Evolutionary conservation across 352 stramenopile genomes (phyloP).

Genomic region (Peronospora farinosa): DNA sequence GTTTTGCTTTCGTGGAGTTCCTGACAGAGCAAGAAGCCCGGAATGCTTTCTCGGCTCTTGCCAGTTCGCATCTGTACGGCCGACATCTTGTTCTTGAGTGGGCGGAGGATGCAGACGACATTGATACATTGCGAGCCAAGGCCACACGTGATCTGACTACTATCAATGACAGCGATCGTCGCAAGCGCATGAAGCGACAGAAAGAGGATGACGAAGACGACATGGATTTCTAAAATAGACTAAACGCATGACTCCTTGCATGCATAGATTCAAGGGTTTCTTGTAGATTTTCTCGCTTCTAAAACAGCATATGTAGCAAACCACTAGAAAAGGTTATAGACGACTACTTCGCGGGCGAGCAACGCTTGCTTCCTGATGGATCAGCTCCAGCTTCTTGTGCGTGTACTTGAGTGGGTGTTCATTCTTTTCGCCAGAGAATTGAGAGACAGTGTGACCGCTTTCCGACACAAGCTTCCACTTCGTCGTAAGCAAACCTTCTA

Average conservation of each 20-base stretch:
- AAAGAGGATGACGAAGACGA: slow-evolving; percentile 43
- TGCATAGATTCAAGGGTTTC: neutral
- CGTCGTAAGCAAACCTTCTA: slow-evolving; percentile 95
- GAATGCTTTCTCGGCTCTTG: slow-evolving; percentile 89
- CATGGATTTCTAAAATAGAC: slow-evolving; percentile 32
- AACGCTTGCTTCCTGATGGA: slow-evolving; percentile 50
- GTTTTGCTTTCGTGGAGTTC: slow-evolving; percentile 99
- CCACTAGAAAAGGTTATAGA: slow-evolving; percentile 36
- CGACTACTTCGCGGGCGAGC: slow-evolving; percentile 65
- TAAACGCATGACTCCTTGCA: slow-evolving; percentile 4
- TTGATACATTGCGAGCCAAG: slow-evolving; percentile 82
- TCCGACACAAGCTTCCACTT: slow-evolving; percentile 94
- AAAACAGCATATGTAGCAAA: slow-evolving; percentile 2
- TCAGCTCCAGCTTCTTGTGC: slow-evolving; percentile 69
- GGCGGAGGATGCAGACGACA: slow-evolving; percentile 86
- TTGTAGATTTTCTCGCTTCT: no score
- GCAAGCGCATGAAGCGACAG: slow-evolving; percentile 52
- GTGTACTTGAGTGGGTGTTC: slow-evolving; percentile 60
- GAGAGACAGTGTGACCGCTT: slow-evolving; percentile 74
- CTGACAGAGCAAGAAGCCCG: slow-evolving; percentile 92
- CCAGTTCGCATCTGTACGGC: slow-evolving; percentile 97
- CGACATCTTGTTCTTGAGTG: slow-evolving; percentile 98
- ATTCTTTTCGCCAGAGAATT: slow-evolving; percentile 44
- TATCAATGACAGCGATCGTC: slow-evolving; percentile 62
- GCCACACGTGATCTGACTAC: slow-evolving; percentile 61